Evolutionary conservation across 1,284 basidiomycete species (phyloP).

Genomic region (Boletus subluridellus): DNA sequence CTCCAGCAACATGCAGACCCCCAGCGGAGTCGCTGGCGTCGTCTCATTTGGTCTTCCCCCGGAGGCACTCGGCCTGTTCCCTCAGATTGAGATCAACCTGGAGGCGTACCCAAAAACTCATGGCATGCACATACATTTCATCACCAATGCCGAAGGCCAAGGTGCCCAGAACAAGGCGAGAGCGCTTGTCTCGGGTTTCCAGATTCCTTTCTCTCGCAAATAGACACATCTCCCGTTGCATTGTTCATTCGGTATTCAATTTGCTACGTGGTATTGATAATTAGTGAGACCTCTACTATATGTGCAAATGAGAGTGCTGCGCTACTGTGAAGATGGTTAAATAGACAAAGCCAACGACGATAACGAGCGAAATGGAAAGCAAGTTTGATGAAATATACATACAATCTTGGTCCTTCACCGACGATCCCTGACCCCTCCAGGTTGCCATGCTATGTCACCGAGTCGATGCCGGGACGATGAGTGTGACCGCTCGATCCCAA

Average conservation of each 20-base stretch:
- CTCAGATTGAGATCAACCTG: conserved; percentile 26
- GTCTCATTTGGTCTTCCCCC: conserved; percentile 56
- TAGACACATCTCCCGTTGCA: conserved; percentile 18
- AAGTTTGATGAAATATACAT: conserved; percentile 6
- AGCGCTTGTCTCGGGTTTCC: conserved; percentile 82
- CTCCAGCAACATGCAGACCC: conserved; percentile 58
- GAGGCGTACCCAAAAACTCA: conserved; percentile 81
- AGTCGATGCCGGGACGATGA: conserved; percentile 43
- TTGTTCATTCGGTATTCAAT: neutral
- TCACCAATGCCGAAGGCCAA: conserved; percentile 79
- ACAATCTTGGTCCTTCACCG: conserved; percentile 16
- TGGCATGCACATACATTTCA: conserved; percentile 90
- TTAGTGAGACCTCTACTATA: conserved; percentile 28
- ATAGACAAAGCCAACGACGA: conserved; percentile 13
- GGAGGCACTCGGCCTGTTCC: too few species aligned
- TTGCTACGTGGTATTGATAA: conserved; percentile 18
- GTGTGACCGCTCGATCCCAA: conserved; percentile 27
- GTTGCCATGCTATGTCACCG: conserved; percentile 52
- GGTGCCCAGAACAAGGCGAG: conserved; percentile 86
- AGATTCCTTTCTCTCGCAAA: conserved; percentile 71
- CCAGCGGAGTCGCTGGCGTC: conserved; percentile 80
- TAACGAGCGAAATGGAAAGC: conserved; percentile 19
- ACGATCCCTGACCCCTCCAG: conserved; percentile 14
- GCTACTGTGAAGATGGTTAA: conserved; percentile 15
- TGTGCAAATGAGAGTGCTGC: conserved; percentile 24